Conservation (phyloP, 176 grass and related monocot genomes). For the Coix lacrymajobi region DNA sequence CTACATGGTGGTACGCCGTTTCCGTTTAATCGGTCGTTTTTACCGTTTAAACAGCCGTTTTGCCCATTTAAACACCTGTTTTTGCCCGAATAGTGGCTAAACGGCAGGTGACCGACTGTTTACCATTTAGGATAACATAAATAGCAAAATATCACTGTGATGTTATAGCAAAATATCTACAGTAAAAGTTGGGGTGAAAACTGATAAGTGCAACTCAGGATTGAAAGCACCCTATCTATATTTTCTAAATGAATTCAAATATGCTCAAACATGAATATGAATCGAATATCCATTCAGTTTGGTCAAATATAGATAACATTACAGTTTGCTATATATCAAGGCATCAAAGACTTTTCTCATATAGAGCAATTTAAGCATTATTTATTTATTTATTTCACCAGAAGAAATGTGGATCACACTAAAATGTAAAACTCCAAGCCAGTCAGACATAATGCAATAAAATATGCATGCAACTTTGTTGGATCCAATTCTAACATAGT, state of each 20-base stretch:
- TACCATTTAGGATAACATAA: too few relatives aligned
- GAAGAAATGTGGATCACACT: neutral
- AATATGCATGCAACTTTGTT: too few relatives aligned
- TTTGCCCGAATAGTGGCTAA: too few relatives aligned
- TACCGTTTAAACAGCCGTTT: too few relatives aligned
- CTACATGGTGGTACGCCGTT: too few relatives aligned
- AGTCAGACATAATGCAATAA: too few relatives aligned
- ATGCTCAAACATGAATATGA: neutral
- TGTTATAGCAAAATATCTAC: neutral
- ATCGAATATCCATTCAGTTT: neutral
- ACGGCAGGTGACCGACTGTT: too few relatives aligned
- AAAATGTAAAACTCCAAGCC: too few relatives aligned
- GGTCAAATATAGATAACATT: neutral
- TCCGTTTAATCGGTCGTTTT: too few relatives aligned
- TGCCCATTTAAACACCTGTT: too few relatives aligned
- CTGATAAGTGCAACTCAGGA: neutral
- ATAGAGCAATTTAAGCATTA: neutral
- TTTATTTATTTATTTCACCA: neutral
- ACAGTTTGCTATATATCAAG: neutral
- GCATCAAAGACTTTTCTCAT: neutral
- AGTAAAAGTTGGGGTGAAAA: neutral
- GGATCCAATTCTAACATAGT: too few relatives aligned
- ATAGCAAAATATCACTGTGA: neutral
- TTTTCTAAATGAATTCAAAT: neutral
- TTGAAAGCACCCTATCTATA: neutral